Base-by-base conservation (phyloP, 169 alveolate species). In the Plasmodium berghei region DNA sequence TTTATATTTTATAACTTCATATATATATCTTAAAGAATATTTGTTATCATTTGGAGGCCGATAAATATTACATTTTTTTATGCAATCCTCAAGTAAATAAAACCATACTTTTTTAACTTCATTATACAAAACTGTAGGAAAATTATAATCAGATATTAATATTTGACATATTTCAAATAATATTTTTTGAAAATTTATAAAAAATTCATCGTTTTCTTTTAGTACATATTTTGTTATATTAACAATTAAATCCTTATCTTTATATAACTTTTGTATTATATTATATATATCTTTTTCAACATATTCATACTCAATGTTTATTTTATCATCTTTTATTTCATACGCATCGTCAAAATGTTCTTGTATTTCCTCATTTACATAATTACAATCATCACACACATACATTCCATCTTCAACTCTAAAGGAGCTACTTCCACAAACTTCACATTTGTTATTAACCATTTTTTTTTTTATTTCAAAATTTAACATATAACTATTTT, bases 171-270 rank as follows among this genome's bases (percentile, higher is more conserved):
- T 48, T n/a, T 46, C 66, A 48, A 77, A 54, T 62, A 77, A 34
- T 0, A 64, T n/a, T 28, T 77, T 77, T 46, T 77, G 89, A 56
- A 48, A 77, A 20, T 22, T 63, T 14, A 77, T 42, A 77, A 77
- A 77, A 52, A 77, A 77, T 52, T 77, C 89, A 77, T 77, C 89
- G 52, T 77, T 77, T 64, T 77, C 89, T 48, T 77, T 77, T 14
- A 77, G 63, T 2, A 77, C 75, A 34, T 77, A 77, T 63, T 77
- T 77, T 28, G 58, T 64, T 24, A 77, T 63, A 18, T 64, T 77
- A 22, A 18, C 14, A 26, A 64, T 64, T 52, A 77, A 22, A 42
- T 63, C 52, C 9, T 77, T 56, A 64, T 77, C 73, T 64, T 42
- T 77, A 56, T 77, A 77, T 40, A 77, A 69, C 46, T 77, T 77